A percentile compares a stretch with the other conserved stretches of the same genome.
These are phyloP conservation scores for Pseudogymnoascus sp. DNA, from an alignment of 2,329 filamentous ascomycete species.

Conservation along the genomic window DNA sequence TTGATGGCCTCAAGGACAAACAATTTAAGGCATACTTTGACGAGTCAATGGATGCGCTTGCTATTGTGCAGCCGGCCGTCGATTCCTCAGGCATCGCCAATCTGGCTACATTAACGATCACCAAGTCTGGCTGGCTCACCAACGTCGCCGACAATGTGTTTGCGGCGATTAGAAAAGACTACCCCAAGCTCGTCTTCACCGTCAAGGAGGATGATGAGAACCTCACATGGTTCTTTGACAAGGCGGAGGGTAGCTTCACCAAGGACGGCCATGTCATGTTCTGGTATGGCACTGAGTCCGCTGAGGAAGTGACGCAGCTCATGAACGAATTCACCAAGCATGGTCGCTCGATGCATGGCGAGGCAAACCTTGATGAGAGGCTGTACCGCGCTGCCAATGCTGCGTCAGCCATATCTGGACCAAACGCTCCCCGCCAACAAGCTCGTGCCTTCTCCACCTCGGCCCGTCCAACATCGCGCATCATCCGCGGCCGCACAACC, in stretches of 20 bases:
- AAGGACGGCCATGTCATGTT: slow-evolving; percentile 85
- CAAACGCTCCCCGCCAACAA: slow-evolving; percentile 48
- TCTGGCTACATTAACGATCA: slow-evolving; percentile 84
- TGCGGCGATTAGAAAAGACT: slow-evolving; percentile 85
- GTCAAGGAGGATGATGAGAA: slow-evolving; percentile 95
- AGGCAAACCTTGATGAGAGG: slow-evolving; percentile 81
- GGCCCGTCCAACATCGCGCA: slow-evolving; percentile 31
- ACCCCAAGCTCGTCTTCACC: slow-evolving; percentile 89
- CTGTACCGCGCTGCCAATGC: slow-evolving; percentile 69
- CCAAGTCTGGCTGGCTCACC: slow-evolving; percentile 87
- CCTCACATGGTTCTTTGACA: slow-evolving; percentile 96
- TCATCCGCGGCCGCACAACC: slow-evolving; percentile 14
- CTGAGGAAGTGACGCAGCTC: slow-evolving; percentile 71
- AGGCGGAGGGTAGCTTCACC: slow-evolving; percentile 85
- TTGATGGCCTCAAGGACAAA: slow-evolving; percentile 67
- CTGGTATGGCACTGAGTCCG: slow-evolving; percentile 76
- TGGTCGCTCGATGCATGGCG: slow-evolving; percentile 78
- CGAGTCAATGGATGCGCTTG: slow-evolving; percentile 85
- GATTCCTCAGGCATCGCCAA: slow-evolving; percentile 65
- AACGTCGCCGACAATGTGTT: slow-evolving; percentile 96
- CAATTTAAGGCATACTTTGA: slow-evolving; percentile 93
- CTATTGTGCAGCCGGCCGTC: slow-evolving; percentile 71
- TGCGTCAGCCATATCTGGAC: slow-evolving; percentile 51
- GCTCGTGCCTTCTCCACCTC: slow-evolving; percentile 61
- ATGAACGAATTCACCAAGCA: slow-evolving; percentile 80